phyloP scores from a whole-genome alignment of 768 basidiomycete genomes.

The Hydnomerulius pinastri region DNA sequence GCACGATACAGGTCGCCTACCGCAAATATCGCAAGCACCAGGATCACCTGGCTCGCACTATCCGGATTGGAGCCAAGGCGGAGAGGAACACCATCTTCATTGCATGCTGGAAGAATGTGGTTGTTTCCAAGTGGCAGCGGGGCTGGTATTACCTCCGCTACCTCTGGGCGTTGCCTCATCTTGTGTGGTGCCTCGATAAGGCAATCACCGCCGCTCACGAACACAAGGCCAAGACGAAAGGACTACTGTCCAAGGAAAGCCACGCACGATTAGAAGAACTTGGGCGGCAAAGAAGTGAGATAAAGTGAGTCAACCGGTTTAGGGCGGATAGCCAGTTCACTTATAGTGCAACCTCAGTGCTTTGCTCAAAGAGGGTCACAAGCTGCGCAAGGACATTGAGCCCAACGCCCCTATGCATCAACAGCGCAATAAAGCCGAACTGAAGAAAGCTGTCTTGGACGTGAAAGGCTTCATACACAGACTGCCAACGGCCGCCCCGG shows the following conservation, averaged over 20 bases:
- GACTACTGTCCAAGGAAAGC: constrained; percentile 20
- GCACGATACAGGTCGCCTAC: constrained; percentile 19
- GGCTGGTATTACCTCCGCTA: constrained; percentile 36
- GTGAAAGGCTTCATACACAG: constrained; percentile 25
- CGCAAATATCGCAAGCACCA: neutral
- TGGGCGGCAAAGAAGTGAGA: constrained; percentile 27
- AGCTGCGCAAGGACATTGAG: constrained; percentile 31
- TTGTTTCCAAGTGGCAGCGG: constrained; percentile 27
- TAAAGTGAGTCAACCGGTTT: constrained; percentile 28
- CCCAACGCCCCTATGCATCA: constrained; percentile 28
- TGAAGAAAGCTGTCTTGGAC: constrained; percentile 28
- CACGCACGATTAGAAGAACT: constrained; percentile 34
- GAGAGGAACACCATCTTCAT: constrained; percentile 22
- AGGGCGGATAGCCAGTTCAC: too few relatives aligned
- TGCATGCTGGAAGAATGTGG: constrained; percentile 23
- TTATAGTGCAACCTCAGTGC: constrained; percentile 12
- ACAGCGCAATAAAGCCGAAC: constrained; percentile 17
- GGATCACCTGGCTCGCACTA: neutral
- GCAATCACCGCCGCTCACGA: too few relatives aligned
- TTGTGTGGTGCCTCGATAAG: too few relatives aligned
- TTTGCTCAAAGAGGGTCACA: constrained; percentile 20
- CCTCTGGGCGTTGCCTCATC: too few relatives aligned
- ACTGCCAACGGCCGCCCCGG: constrained; percentile 11
- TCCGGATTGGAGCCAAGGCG: constrained; percentile 7
- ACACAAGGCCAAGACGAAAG: constrained; percentile 35